Percentiles rank a stretch among this genome's conserved stretches.
phyloP scores from a whole-genome alignment of 805 yeast genomes.

The Zygoascus biomembranicola region DNA sequence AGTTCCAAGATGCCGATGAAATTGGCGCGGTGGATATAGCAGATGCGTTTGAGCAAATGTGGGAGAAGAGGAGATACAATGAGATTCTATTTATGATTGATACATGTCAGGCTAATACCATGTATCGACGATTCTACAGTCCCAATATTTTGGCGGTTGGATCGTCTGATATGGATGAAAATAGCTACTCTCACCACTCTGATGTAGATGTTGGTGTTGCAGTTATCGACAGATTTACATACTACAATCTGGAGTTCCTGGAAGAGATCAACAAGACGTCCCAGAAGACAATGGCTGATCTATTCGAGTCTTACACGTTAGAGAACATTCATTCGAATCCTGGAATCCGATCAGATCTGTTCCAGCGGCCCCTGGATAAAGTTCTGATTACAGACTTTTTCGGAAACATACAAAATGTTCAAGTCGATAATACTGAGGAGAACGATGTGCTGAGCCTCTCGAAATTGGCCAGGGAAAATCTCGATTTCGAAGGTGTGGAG shows the following conservation, averaged over 20 bases:
- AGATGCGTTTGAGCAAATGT: constrained; percentile 95
- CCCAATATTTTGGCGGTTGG: constrained; percentile 93
- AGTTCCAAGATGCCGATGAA: constrained; percentile 98
- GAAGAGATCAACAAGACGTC: constrained; percentile 76
- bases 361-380: constrained; percentile 52
- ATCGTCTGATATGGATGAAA: constrained; percentile 77
- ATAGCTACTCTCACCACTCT: constrained; percentile 91
- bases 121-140: constrained; percentile 87
- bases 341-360: constrained; percentile 83
- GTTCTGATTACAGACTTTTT: constrained; percentile 87
- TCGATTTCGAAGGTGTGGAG: neutral
- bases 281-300: constrained; percentile 64
- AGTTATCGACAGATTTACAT: constrained; percentile 93
- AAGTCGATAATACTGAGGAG: constrained; percentile 42
- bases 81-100: constrained; percentile 97
- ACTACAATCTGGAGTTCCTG: constrained; percentile 78
- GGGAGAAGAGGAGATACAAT: constrained; percentile 88
- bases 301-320: constrained; percentile 76
- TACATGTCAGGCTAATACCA: constrained; percentile 97
- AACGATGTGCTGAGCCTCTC: constrained; percentile 8
- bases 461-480: neutral
- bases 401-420: constrained; percentile 80
- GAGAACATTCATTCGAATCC: constrained; percentile 86
- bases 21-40: constrained; percentile 93
- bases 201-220: constrained; percentile 96